Base-by-base conservation (phyloP, 306 rosid genomes). In the Vachellia pachyceras region DNA sequence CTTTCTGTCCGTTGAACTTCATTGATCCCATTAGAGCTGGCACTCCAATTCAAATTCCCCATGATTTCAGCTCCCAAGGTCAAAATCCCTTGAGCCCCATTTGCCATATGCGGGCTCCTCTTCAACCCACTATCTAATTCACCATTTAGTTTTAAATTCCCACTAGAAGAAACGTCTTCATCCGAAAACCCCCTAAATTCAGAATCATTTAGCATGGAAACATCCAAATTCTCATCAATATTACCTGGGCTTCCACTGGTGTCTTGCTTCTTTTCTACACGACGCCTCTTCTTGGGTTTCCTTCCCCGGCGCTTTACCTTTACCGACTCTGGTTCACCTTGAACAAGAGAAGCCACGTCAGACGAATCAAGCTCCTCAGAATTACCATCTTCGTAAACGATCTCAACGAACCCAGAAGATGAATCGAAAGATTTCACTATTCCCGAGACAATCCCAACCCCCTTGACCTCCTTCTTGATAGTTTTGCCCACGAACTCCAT, bases 401-500 rank as follows among this genome's bases (percentile, higher is more conserved):
- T 90, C 89, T 87, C 89, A 23, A 87, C 77, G 44, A 83, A 80
- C 70, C 94, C 93, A 25, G 98, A 87, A 1, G 92, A 66, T 39
- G 86, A 70, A 76, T 91, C 85, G 86, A 82, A 90, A 12, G 99
- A 95, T 88, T 90, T 91, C 67, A 95, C 97, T 25, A 87, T 84
- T 82, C 99, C 99, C 23, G 85, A 65, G 71, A 84, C 37, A 75
- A 79, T 29, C 25, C 91, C 92, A 61, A 54, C 58, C 65, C 88
- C 94, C 61, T 81, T 25, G 74, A 90, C 76, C 88, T 87, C 91
- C 80, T 88, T 91, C 87, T 18, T 88, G 37, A 95, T 87, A 44
- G 79, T 76, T 86, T 78, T 89, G 6, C 98, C 99, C 71, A 93
- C 88, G 39, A 91, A 90, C 82, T 93, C 99, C 98, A 89, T 88